A percentile compares a stretch with the other conserved stretches of the same genome.
These are phyloP conservation scores for Coemansia sp. DNA, from an alignment of 192 early-diverging fungal genomes.

Conservation along the genomic window DNA sequence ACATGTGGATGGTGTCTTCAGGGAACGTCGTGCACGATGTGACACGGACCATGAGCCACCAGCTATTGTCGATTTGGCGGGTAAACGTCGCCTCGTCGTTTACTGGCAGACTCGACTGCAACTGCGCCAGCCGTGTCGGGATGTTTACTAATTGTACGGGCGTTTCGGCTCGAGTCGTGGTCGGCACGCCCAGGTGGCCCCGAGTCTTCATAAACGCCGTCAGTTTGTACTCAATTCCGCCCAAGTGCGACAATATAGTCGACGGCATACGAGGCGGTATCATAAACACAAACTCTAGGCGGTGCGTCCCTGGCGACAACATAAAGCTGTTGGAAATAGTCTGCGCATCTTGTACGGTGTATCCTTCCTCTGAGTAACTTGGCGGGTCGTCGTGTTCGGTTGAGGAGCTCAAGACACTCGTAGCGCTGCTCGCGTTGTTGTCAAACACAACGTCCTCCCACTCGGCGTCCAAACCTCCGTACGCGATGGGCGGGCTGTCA, in stretches of 20 bases:
- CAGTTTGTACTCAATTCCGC: constrained; percentile 40
- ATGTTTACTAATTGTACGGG: constrained; percentile 38
- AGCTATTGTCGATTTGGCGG: constrained; percentile 28
- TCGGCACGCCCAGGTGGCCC: constrained; percentile 4
- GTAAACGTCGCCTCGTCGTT: constrained; percentile 42
- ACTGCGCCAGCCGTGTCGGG: constrained; percentile 20
- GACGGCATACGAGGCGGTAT: constrained; percentile 40
- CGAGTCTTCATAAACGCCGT: constrained; percentile 18
- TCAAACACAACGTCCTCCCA: constrained; percentile 19
- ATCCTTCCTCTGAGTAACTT: not conserved
- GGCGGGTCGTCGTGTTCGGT: constrained; percentile 4
- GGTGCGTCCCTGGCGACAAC: constrained; percentile 24
- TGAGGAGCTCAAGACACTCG: not conserved
- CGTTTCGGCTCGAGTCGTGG: not conserved
- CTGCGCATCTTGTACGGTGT: not conserved
- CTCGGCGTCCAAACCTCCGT: not conserved
- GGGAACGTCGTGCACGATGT: constrained; percentile 28
- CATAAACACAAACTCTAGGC: constrained; percentile 32
- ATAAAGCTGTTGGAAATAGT: constrained; percentile 10
- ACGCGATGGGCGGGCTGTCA: not conserved
- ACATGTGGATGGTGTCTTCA: constrained; percentile 23
- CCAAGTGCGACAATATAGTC: constrained; percentile 30
- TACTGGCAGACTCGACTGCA: constrained; percentile 22
- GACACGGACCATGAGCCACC: constrained; percentile 37
- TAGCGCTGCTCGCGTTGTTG: constrained; percentile 19